Evolutionary conservation across 2,329 filamentous ascomycete species (phyloP), one percentile per base, ranked within the genome.

Genomic region (Myrmaecium sp.): DNA sequence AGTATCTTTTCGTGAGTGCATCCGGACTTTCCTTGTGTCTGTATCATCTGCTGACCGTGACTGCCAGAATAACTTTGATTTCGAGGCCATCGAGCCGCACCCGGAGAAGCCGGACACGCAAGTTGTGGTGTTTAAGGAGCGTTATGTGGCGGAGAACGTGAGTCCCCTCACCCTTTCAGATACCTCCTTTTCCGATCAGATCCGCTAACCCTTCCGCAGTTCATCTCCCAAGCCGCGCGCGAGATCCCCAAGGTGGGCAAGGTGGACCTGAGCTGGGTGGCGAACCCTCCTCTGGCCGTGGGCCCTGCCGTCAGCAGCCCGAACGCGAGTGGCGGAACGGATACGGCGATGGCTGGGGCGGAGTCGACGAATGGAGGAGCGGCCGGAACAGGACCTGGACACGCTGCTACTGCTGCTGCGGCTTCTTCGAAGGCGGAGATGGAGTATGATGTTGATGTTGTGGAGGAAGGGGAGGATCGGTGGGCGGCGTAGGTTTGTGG

Each of bases 181-280:
- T 13, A 27, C 13, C 14, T 20, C 13, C n/a, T 13, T 21, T 20
- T 7, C 9, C 17, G 11, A 1, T n/a, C 4, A 15, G 5, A 16
- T 19, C 23, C 5, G 16, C 17, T 10, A 8, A 28, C 32, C 24
- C 32, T 24, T 6, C 9, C 8, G 7, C 23, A 52, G 47, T 66
- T 68, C 39, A 58, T 64, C 15, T 51, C 69, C n/a, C 25, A 28
- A 14, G 46, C 64, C 24, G 59, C 59, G 23, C 61, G 62, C 22
- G 53, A 63, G 12, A 66, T 83, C 21, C 69, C 73, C 0, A 66
- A 69, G 5, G 52, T 80, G 7, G 71, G 66, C 21, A 65, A 64
- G 23, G 57, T 82, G 8, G 71, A 80, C 29, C 47, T 80, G 20
- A 49, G 64, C 1, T 86, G 79, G 79, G 60, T 64, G n/a, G 36